Percentiles rank a stretch among this genome's conserved stretches.
phyloP scores from a whole-genome alignment of 352 stramenopile genomes.

The Phytophthora colocasiae region DNA sequence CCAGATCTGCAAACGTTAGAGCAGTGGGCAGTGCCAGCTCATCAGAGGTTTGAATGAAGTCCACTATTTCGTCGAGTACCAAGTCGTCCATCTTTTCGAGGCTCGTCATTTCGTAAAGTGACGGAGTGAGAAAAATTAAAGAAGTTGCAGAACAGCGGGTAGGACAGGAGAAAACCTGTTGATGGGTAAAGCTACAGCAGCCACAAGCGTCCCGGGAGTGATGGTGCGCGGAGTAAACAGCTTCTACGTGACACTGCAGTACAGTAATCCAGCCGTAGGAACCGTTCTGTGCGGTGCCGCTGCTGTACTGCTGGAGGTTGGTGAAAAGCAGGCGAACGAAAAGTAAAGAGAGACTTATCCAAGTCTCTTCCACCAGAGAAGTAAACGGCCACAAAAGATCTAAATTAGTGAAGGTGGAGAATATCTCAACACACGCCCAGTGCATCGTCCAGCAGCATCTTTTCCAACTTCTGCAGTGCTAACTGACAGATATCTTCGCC shows the following conservation, averaged over 20 bases:
- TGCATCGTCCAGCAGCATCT: constrained; percentile 32
- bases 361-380: too few relatives aligned
- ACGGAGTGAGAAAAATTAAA: constrained; percentile 13
- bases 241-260: constrained; percentile 3
- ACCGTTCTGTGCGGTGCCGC: constrained; percentile 5
- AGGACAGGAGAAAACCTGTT: constrained; percentile 29
- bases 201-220: constrained; percentile 21
- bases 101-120: constrained; percentile 33
- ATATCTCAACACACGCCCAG: constrained; percentile 21
- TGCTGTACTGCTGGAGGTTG: neutral
- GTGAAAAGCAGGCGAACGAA: too few relatives aligned
- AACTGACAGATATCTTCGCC: constrained; percentile 24
- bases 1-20: constrained; percentile 7
- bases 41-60: constrained; percentile 33
- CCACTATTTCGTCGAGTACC: constrained; percentile 35
- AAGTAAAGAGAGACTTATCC: neutral
- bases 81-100: constrained; percentile 33
- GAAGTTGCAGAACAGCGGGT: neutral
- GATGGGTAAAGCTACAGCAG: constrained; percentile 21
- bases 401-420: neutral
- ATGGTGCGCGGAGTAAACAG: constrained; percentile 25
- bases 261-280: neutral
- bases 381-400: neutral
- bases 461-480: constrained; percentile 18
- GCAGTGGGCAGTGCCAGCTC: constrained; percentile 22